Conservation (phyloP, 371 early-diverging fungal genomes). For the Mucor indicus region DNA sequence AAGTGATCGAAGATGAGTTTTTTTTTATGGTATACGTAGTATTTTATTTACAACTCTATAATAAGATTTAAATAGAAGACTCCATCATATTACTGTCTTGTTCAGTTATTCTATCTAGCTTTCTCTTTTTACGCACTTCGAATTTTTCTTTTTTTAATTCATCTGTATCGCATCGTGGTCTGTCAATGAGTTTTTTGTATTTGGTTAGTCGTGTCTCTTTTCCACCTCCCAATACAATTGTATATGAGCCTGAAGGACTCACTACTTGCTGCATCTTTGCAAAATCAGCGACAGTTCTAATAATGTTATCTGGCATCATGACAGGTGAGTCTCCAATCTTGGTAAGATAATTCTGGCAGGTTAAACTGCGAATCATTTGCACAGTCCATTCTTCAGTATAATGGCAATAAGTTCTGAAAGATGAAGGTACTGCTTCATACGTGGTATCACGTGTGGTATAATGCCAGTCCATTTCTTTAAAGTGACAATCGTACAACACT, state of each 20-base stretch:
- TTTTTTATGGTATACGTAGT: too few relatives aligned
- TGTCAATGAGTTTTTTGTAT: slow-evolving; percentile 28
- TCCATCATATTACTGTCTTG: too few relatives aligned
- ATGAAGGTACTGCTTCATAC: slow-evolving; percentile 28
- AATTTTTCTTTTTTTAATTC: slow-evolving; percentile 44
- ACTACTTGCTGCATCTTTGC: slow-evolving; percentile 1
- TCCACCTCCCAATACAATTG: slow-evolving; percentile 39
- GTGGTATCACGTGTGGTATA: slow-evolving; percentile 19
- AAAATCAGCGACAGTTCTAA: slow-evolving; percentile 10
- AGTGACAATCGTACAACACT: slow-evolving; percentile 87
- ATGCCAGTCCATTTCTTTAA: slow-evolving; percentile 57
- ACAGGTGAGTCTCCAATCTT: slow-evolving; percentile 14
- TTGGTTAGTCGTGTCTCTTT: slow-evolving; percentile 20
- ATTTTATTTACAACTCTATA: too few relatives aligned
- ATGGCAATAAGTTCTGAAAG: slow-evolving; percentile 39
- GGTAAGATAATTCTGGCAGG: slow-evolving; percentile 30
- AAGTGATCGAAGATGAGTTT: too few relatives aligned
- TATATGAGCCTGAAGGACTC: not conserved
- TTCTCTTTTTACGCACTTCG: slow-evolving; percentile 35
- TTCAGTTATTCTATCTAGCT: slow-evolving; percentile 21
- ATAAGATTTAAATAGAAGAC: too few relatives aligned
- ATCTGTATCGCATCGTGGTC: slow-evolving; percentile 43
- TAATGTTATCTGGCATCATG: slow-evolving; percentile 13
- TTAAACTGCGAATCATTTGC: slow-evolving; percentile 47
- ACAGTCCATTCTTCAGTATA: slow-evolving; percentile 52